These are phyloP conservation scores for Perkinsus chesapeaki DNA, from an alignment of 169 alveolate species.

Conservation along the genomic window DNA sequence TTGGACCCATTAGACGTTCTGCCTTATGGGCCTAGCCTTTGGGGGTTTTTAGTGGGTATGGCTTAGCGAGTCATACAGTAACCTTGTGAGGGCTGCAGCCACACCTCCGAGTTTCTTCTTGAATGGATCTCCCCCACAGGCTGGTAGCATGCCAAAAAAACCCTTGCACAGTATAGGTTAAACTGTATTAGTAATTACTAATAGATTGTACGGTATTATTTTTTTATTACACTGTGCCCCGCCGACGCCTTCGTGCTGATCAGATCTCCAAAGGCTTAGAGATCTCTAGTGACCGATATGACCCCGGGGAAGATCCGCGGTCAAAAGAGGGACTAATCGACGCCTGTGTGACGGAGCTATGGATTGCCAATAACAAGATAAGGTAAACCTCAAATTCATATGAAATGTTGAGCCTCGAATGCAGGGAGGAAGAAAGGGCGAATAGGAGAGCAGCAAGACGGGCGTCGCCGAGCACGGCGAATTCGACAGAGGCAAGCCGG, in stretches of 20 bases:
- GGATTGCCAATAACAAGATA: not conserved
- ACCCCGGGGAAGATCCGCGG: not conserved
- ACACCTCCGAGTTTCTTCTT: too few species aligned
- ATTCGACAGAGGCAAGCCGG: not conserved
- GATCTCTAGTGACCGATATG: not conserved
- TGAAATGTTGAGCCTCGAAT: not conserved
- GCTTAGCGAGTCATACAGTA: not conserved
- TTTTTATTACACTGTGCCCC: too few species aligned
- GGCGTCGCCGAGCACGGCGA: not conserved
- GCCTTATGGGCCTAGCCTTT: not conserved
- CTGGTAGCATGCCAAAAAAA: too few species aligned
- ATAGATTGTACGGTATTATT: not conserved
- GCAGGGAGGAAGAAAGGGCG: not conserved
- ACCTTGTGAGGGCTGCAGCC: too few species aligned
- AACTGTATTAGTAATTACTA: not conserved
- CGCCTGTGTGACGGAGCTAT: not conserved
- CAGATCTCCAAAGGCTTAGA: not conserved
- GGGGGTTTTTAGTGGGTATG: not conserved
- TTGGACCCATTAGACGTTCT: too few species aligned
- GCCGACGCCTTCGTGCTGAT: too few species aligned
- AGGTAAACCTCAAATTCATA: not conserved
- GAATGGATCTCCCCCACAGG: too few species aligned
- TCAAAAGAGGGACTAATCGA: not conserved
- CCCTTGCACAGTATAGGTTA: too few species aligned
- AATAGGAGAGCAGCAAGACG: not conserved